Conservation (phyloP, 2,329 filamentous ascomycete species). For the Gnomoniopsis sp. region DNA sequence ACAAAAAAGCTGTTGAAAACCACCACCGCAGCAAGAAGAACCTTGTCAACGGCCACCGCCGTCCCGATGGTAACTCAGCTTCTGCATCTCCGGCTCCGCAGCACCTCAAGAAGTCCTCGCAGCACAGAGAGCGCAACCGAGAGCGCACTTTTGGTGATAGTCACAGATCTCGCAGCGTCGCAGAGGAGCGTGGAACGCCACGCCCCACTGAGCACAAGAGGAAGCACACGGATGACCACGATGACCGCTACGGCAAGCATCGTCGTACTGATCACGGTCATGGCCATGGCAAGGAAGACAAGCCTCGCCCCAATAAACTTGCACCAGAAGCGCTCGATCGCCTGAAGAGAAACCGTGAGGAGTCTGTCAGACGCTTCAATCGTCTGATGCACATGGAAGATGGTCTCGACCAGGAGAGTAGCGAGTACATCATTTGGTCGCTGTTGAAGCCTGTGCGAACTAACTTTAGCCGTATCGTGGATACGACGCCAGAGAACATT, state of each 20-base stretch:
- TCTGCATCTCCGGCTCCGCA: conserved; percentile 70
- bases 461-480: conserved; percentile 36
- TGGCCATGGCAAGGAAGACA: conserved; percentile 40
- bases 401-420: conserved; percentile 31
- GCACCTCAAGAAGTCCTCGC: conserved; percentile 42
- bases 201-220: conserved; percentile 54
- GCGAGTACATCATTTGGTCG: conserved; percentile 36
- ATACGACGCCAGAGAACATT: conserved; percentile 28
- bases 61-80: conserved; percentile 54
- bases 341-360: conserved; percentile 30
- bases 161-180: conserved; percentile 47
- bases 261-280: conserved; percentile 46
- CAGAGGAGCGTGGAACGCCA: conserved; percentile 48
- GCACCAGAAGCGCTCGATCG: conserved; percentile 33
- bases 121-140: conserved; percentile 45
- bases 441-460: conserved; percentile 32
- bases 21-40: conserved; percentile 96
- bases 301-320: conserved; percentile 30
- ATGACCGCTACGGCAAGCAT: conserved; percentile 49
- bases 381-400: conserved; percentile 35
- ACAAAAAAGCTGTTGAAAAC: conserved; percentile 80
- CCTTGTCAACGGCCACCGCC: conserved; percentile 57
- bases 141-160: conserved; percentile 48
- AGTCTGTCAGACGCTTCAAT: conserved; percentile 34
- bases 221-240: conserved; percentile 54